Conservation (phyloP, 768 basidiomycete genomes). For the Lactifluus rugatus region DNA sequence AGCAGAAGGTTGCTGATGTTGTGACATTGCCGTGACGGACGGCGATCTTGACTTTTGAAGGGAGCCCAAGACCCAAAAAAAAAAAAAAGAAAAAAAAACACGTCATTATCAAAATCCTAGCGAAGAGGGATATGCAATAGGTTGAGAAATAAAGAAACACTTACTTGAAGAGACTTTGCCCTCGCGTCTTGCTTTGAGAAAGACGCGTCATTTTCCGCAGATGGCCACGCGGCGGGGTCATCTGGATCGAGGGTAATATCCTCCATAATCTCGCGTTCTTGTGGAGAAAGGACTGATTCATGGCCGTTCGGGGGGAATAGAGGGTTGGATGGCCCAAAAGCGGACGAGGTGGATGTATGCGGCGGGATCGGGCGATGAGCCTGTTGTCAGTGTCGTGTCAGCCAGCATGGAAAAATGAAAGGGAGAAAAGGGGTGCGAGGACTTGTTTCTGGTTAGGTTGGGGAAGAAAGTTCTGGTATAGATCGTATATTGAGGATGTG, state of each 20-base stretch:
- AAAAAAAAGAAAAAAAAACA: too few relatives aligned
- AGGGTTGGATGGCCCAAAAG: not conserved
- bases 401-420: not conserved
- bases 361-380: not conserved
- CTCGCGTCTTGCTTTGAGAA: not conserved
- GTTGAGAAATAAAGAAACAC: not conserved
- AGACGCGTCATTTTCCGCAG: not conserved
- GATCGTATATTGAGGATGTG: not conserved
- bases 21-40: not conserved
- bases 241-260: constrained; percentile 14
- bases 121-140: not conserved
- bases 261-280: constrained; percentile 17
- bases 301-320: not conserved
- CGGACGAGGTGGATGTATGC: not conserved
- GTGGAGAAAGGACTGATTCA: not conserved
- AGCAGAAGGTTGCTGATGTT: too few relatives aligned
- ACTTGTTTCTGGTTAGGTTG: not conserved
- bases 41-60: not conserved
- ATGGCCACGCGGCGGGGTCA: constrained; percentile 3
- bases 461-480: not conserved
- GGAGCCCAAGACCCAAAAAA: too few relatives aligned
- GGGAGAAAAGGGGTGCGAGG: not conserved
- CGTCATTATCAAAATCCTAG: not conserved
- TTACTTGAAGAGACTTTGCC: not conserved
- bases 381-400: not conserved